Base-by-base conservation (phyloP, 768 basidiomycete genomes). In the Leccinum rimulosum region DNA sequence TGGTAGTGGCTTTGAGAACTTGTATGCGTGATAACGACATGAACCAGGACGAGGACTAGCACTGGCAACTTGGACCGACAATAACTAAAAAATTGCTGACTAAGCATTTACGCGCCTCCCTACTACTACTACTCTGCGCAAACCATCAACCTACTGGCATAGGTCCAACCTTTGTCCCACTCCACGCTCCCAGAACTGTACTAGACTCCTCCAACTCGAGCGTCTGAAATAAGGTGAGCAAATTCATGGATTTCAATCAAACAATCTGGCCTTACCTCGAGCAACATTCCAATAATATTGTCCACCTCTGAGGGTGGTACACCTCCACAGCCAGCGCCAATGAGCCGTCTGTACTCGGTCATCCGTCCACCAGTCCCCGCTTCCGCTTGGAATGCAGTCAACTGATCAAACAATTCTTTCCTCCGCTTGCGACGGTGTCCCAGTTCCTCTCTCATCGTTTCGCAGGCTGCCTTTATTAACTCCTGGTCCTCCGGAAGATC, bases 351-450 rank as follows among this genome's bases (percentile, higher is more conserved):
- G 72, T 98, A 99, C 64, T 95, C 90, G 5, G 83, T 80, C 86
- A 98, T 95, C 61, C 87, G 81, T 43, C 91, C 92, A 31, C 89
- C 86, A 1, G 95, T 97, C 5, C 95, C 95, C 1, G 91, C 87
- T 73, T 95, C 93, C 19, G 92, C 89, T 70, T 95, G 91, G 74
- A 91, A 88, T 31, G 79, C 82, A 11, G 90, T 90, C 63, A 92
- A 79, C 58, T 85, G 84, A 52, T 89, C 87, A 64, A 97, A 93
- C 60, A 85, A 78, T 12, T 79, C 80, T 65, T 84, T 84, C 69
- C 94, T 83, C 63, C 87, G 83, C 68, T 83, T 85, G 61, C 86
- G 78, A 67, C 86, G 81, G 59, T 84, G 81, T 40, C 73, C 74
- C 17, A 98, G 75, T 56, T 92, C 91, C 61, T 81, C 83, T 45